Evolutionary conservation across 106 monocot species (phyloP), one percentile per base, ranked within the genome.

Genomic region (Dactylorhiza incarnata): DNA sequence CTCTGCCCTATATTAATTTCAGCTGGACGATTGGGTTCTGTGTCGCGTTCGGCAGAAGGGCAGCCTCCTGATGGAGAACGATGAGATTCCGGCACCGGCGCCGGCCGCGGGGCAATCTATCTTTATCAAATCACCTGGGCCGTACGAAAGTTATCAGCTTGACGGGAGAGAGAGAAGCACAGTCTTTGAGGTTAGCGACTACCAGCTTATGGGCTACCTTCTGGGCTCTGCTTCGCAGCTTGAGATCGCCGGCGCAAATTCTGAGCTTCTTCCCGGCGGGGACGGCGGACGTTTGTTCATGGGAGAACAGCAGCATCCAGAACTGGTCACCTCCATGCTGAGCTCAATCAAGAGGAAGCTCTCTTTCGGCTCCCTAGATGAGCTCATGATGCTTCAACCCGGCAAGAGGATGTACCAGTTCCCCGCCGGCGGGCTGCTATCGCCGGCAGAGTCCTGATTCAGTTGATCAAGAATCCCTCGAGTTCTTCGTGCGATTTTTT

Each of bases 21-120:
- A 72, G 72, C 48, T 72, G 72, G 72, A 72, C 44, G 72, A 72
- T 49, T 83, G 83, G 83, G 83, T 83, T 44, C 78, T 83, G 43
- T 83, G 83, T 45, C 78, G 83, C 20, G 79, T 83, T 5, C 74
- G 79, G 8, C 74, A 83, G 9, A 83, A 83, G 75, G 79, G 78
- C 14, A 7, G 19, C 78, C 19, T 48, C 7, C 74, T 49, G 5
- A 9, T 17, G 24, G 66, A 74, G 13, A 43, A 49, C 8, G 74
- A 61, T 10, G 75, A 78, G 20, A 72, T 24, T 16, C 55, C 17
- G 48, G 7, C n/a, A 45, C 45, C 61, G 13, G 10, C 14, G 5
- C 20, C 46, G 25, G 6, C 16, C 6, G 16, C 16, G 1, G 15
- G 29, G 43, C 13, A 17, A 6, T 49, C 73, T 19, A 3, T 24